Evolutionary conservation across 192 early-diverging fungal species (phyloP), one percentile per base, ranked within the genome.

Genomic region (Backusella sp.): DNA sequence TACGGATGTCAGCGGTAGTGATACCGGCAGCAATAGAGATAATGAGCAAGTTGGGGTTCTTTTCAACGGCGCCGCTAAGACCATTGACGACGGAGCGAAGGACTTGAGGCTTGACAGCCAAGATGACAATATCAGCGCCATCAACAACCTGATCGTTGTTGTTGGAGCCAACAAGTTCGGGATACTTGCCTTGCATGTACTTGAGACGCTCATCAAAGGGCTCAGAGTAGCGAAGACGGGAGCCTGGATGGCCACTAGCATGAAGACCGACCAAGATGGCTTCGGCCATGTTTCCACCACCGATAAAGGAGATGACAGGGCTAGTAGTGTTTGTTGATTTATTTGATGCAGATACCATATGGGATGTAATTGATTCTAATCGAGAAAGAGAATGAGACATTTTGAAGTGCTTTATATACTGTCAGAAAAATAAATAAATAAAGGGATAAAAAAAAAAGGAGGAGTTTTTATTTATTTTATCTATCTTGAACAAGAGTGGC

Each of bases 241-340:
- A 74, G 19, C 88, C 73, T 1, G 90, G 89, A 81, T 92, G 92
- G 12, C 93, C 93, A 11, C 84, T 90, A 77, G 91, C 85, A 72
- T 96, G 83, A 41, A 98, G 88, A 30, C 97, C 97, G 15, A 92
- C 95, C 44, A 97, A 88, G 72, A 98, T 97, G 75, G 97, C 94
- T 74, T 91, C 90, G 52, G 94, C 95, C 97, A 98, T 98, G 83
- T 98, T 96, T 73, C 97, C 97, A 66, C 96, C 96, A 79, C 96
- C 96, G 72, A 94, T 93, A 80, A 94, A 93, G 69, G 85, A 83
- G 41, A 94, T 84, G 68, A 70, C 80, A 30, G 82, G 77, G n/a
- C 37, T 53, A 34, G 71, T 23, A 4, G 0, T 34, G 12, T 32
- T 34, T 15, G 56, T 62, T 44, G n/a, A 17, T 72, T 72, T 44